These are phyloP conservation scores for Ganoderma leucocontextum DNA, from an alignment of 1,284 basidiomycete genomes.

Conservation along the genomic window DNA sequence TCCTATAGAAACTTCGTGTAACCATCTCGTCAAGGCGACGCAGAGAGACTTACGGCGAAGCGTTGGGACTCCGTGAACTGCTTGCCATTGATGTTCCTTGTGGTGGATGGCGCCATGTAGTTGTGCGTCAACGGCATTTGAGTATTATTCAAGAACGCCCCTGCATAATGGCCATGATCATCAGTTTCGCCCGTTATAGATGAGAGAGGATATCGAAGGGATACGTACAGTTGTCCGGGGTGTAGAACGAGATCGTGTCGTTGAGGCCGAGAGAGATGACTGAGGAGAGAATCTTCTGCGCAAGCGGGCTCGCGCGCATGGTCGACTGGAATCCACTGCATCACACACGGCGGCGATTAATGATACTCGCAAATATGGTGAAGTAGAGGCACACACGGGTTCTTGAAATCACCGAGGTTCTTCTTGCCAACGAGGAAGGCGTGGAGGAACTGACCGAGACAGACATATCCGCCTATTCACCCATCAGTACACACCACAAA, in stretches of 20 bases:
- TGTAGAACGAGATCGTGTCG: slow-evolving; percentile 50
- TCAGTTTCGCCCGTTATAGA: not conserved
- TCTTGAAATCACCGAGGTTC: slow-evolving; percentile 46
- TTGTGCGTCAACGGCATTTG: slow-evolving; percentile 52
- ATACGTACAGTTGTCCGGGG: slow-evolving; percentile 56
- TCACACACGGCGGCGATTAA: not conserved
- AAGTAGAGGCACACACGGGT: slow-evolving; percentile 52
- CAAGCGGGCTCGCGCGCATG: slow-evolving; percentile 60
- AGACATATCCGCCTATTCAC: slow-evolving; percentile 62
- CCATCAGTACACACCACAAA: not conserved
- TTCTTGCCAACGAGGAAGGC: slow-evolving; percentile 60
- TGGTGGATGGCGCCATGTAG: slow-evolving; percentile 57
- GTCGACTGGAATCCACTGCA: slow-evolving; percentile 62
- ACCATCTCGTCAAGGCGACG: not conserved
- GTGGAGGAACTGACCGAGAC: slow-evolving; percentile 67
- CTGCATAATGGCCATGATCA: slow-evolving; percentile 38
- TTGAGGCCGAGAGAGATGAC: slow-evolving; percentile 57
- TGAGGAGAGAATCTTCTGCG: slow-evolving; percentile 61
- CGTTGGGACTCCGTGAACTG: slow-evolving; percentile 63
- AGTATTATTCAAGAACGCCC: slow-evolving; percentile 61
- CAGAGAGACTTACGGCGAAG: slow-evolving; percentile 52
- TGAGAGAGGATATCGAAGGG: too few species aligned
- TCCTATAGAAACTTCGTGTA: slow-evolving; percentile 37
- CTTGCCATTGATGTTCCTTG: slow-evolving; percentile 56
- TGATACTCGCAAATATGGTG: not conserved